phyloP scores from a whole-genome alignment of 805 yeast species.

The Metschnikowia lunata region DNA sequence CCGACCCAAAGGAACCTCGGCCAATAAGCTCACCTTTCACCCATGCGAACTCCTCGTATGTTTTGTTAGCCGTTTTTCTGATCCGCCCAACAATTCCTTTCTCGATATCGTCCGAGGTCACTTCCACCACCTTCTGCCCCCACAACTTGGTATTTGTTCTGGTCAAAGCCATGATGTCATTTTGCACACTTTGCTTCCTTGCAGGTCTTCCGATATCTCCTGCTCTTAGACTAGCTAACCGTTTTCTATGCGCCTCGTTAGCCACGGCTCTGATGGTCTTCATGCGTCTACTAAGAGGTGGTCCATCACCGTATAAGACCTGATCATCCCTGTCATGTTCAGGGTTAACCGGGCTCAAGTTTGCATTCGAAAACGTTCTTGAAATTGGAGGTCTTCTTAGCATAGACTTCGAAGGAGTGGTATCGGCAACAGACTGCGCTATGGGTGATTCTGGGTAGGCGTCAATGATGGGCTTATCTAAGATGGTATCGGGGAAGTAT shows the following conservation, averaged over 20 bases:
- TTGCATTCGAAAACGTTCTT: conserved; percentile 41
- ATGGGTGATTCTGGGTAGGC: conserved; percentile 60
- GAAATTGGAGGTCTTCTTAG: conserved; percentile 26
- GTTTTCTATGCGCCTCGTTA: conserved; percentile 62
- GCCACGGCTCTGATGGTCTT: conserved; percentile 93
- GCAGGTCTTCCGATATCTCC: neutral
- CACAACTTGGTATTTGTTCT: conserved; percentile 90
- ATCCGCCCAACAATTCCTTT: conserved; percentile 63
- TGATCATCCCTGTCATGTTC: conserved; percentile 29
- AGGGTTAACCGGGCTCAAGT: conserved; percentile 32
- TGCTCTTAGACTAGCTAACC: conserved; percentile 25
- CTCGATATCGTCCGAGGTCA: conserved; percentile 65
- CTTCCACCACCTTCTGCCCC: conserved; percentile 93
- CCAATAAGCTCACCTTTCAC: conserved; percentile 96
- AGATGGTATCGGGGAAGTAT: conserved; percentile 87
- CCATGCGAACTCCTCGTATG: conserved; percentile 90
- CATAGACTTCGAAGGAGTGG: conserved; percentile 20
- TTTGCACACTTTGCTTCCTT: conserved; percentile 1
- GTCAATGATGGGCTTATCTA: conserved; percentile 84
- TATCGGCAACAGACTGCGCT: neutral
- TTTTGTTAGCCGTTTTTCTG: conserved; percentile 56
- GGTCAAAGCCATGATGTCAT: conserved; percentile 36
- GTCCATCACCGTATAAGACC: conserved; percentile 36
- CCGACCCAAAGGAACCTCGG: conserved; percentile 94
- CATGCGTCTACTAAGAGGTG: conserved; percentile 55